Base-by-base conservation (phyloP, 1,284 basidiomycete genomes). In the Afroboletus lepidellus region DNA sequence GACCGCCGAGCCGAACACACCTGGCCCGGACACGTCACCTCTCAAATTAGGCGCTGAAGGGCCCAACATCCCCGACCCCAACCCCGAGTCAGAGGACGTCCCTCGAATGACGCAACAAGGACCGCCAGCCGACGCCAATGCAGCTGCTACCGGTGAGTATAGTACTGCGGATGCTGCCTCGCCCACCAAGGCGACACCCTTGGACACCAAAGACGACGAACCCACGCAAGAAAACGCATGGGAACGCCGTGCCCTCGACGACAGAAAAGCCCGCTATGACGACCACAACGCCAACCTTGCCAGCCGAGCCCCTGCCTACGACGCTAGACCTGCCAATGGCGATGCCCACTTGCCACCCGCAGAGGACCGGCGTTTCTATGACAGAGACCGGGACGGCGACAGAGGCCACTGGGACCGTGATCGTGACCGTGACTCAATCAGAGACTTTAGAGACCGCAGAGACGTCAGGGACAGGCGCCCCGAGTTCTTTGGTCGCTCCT, bases 401-500 rank as follows among this genome's bases (percentile, higher is more conserved):
- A 65, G 67, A 49, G 73, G 72, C 46, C 41, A 72, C 52, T 65
- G 65, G 54, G 51, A 51, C 30, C 42, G 69, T 52, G 73, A 74
- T 45, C 59, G 63, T 59, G 60, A 65, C 9, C 60, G 60, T 51
- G 62, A 64, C 21, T 1, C 58, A 3, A 23, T 20, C 41, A 60
- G 49, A 41, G 59, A 59, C 47, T 36, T 8, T 34, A 66, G 73
- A 60, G 67, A 70, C 50, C 64, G 69, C 46, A 66, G 65, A 51
- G 65, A 69, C 18, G 57, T 65, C 41, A 65, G 74, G 55, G 57
- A 64, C 7, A 69, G 75, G 57, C 66, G 70, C 41, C 50, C 64
- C 50, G 63, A 65, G 15, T 64, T 66, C 13, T 65, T 69, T 56
- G 68, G 70, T 41, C 69, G 69, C 54, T 69, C 73, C 27, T 71